Conservation (phyloP, 2,329 filamentous ascomycete genomes). For the Cladophialophora chaetospira region DNA sequence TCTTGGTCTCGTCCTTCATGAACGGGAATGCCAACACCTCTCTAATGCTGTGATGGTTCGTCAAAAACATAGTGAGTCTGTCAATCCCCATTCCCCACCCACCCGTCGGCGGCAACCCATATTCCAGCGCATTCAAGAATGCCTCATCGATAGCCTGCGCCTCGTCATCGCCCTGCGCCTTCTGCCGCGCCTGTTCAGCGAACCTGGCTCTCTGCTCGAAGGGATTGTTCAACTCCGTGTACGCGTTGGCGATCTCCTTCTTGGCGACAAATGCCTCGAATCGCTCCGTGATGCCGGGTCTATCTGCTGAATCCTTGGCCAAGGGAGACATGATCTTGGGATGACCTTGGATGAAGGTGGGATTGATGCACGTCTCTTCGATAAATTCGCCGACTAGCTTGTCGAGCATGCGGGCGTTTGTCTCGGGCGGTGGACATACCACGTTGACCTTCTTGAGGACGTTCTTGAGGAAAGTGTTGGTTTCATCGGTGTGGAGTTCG, state of each 20-base stretch:
- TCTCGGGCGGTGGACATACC: conserved; percentile 85
- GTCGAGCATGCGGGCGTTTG: conserved; percentile 95
- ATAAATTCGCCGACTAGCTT: conserved; percentile 93
- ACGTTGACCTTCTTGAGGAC: conserved; percentile 88
- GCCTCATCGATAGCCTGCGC: conserved; percentile 95
- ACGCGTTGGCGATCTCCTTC: conserved; percentile 95
- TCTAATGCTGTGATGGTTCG: conserved; percentile 92
- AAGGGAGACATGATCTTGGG: conserved; percentile 88
- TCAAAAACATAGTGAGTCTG: conserved; percentile 92
- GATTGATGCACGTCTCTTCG: conserved; percentile 90
- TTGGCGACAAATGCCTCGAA: conserved; percentile 97
- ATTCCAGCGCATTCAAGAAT: conserved; percentile 87
- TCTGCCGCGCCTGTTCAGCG: conserved; percentile 94
- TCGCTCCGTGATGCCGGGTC: conserved; percentile 85
- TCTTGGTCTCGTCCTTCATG: conserved; percentile 79
- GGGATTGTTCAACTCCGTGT: conserved; percentile 97
- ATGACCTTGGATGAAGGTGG: conserved; percentile 88
- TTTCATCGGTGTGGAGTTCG: conserved; percentile 85
- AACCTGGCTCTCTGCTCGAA: conserved; percentile 90
- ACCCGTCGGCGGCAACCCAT: conserved; percentile 87
- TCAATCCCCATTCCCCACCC: conserved; percentile 98
- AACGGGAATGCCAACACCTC: conserved; percentile 96
- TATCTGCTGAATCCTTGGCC: conserved; percentile 87
- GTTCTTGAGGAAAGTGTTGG: conserved; percentile 80
- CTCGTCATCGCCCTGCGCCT: conserved; percentile 95